phyloP scores from a whole-genome alignment of 345 rosid species.

The Boechera divaricarpa region DNA sequence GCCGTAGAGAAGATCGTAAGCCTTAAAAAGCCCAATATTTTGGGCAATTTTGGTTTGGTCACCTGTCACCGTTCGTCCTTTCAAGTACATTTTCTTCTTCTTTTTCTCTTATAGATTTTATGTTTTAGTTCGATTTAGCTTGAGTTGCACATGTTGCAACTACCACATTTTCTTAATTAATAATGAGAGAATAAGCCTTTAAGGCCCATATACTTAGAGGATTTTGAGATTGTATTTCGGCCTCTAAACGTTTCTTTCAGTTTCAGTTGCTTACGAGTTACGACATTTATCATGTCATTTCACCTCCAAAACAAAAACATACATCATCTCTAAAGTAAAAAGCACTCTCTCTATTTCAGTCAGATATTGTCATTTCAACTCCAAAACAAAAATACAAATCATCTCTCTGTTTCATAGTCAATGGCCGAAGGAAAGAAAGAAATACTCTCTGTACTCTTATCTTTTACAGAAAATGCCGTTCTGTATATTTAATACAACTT shows the following conservation, averaged over 20 bases:
- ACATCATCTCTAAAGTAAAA: neutral
- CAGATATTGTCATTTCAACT: no score
- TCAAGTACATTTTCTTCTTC: constrained; percentile 6
- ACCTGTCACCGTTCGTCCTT: constrained; percentile 27
- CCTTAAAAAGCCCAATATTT: constrained; percentile 30
- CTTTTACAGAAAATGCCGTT: no score
- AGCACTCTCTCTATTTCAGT: no score
- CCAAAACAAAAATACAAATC: neutral
- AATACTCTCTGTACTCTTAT: no score
- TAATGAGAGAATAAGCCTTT: neutral
- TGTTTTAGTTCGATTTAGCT: neutral
- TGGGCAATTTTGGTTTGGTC: constrained; percentile 19
- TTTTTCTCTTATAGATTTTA: neutral
- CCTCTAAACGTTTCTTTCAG: no score
- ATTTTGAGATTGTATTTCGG: neutral
- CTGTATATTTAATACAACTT: no score
- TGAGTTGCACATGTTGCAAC: neutral
- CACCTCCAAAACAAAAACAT: neutral
- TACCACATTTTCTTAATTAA: neutral
- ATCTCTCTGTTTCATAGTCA: neutral
- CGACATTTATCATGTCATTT: neutral
- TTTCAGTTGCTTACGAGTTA: neutral
- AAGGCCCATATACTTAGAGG: neutral
- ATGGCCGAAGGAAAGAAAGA: neutral
- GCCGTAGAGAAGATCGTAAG: constrained; percentile 25